Percentiles rank a stretch among this genome's conserved stretches.
Conservation (phyloP, 1,139 yeast species). For the Saccharomycopsis crataegensis region DNA sequence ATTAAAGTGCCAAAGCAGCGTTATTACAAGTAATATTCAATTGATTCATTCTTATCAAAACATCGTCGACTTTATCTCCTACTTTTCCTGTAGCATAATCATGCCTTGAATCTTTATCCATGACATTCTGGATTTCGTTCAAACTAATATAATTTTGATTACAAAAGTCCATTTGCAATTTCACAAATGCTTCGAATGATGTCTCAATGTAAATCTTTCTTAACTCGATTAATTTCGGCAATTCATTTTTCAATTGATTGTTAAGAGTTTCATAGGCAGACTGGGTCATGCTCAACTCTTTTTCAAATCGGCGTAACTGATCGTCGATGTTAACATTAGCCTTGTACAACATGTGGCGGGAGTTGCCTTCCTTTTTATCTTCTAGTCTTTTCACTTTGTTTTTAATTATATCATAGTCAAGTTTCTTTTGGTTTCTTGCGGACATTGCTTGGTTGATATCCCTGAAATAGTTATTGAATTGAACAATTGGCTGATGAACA, state of each 20-base stretch:
- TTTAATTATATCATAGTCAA: conserved; percentile 82
- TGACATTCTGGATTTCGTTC: conserved; percentile 90
- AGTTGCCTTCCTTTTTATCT: conserved; percentile 87
- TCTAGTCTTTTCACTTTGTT: conserved; percentile 70
- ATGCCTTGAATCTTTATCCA: conserved; percentile 82
- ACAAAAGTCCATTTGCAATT: conserved; percentile 88
- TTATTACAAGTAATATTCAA: conserved; percentile 46
- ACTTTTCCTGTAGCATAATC: conserved; percentile 89
- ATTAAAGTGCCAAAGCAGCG: background rate
- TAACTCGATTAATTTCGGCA: conserved; percentile 82
- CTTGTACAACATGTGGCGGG: background rate
- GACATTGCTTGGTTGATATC: conserved; percentile 94
- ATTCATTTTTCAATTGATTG: conserved; percentile 70
- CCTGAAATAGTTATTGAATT: conserved; percentile 72
- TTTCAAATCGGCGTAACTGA: conserved; percentile 42
- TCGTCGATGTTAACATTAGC: too few relatives aligned
- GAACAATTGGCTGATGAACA: conserved; percentile 81
- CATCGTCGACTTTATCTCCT: conserved; percentile 78
- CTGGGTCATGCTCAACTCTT: conserved; percentile 72
- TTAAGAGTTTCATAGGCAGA: conserved; percentile 80
- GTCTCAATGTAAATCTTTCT: conserved; percentile 95
- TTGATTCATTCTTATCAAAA: conserved; percentile 75
- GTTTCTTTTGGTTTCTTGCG: conserved; percentile 84
- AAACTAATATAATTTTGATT: conserved; percentile 90
- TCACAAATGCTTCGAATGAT: conserved; percentile 89